These are phyloP conservation scores for Yamagishiella unicocca DNA, from an alignment of 139 green algal species.

Conservation along the genomic window DNA sequence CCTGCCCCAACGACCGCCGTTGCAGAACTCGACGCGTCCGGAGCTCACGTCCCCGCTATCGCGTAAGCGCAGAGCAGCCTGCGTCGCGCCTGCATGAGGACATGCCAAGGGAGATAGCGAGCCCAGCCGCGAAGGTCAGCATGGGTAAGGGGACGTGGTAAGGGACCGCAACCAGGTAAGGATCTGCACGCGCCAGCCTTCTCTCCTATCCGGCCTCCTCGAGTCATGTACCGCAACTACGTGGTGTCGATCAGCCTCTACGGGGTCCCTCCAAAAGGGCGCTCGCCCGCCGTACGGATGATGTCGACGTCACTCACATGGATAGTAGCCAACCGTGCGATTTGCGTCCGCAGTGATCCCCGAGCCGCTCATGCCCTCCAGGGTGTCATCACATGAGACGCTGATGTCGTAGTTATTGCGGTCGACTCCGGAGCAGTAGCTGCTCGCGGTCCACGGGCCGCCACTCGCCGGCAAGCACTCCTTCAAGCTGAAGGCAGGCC, in stretches of 20 bases:
- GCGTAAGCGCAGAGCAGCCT: background rate
- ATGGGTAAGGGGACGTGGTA: no score
- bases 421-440: background rate
- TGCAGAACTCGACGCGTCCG: slow-evolving; percentile 5
- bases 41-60: background rate
- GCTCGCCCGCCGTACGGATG: no score
- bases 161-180: no score
- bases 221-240: no score
- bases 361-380: background rate
- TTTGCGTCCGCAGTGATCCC: background rate
- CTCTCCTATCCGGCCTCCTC: no score
- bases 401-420: background rate
- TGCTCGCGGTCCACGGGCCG: background rate
- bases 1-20: background rate
- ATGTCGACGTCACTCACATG: slow-evolving; percentile 21
- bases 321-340: background rate
- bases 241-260: no score
- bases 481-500: no score
- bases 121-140: no score
- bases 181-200: no score
- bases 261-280: no score
- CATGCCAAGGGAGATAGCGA: no score
- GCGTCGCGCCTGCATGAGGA: background rate
- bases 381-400: background rate
- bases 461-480: no score